Evolutionary conservation across 257 asterid species (phyloP), one percentile per base, ranked within the genome.

Genomic region (Solanum pinnatisectum): DNA sequence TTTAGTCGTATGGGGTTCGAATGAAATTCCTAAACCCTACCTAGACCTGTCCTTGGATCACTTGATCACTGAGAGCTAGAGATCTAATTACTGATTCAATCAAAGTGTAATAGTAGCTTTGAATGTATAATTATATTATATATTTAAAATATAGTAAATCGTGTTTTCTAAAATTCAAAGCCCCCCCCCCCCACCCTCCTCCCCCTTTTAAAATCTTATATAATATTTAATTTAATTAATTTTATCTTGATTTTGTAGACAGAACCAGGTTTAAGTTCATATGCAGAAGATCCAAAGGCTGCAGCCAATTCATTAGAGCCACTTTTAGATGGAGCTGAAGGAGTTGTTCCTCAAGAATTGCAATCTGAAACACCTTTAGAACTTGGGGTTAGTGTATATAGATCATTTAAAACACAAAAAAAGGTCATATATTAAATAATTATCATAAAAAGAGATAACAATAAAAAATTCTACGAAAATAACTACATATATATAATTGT

Each of bases 231-330:
- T 44, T 44, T 30, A 68, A 68, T 68, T 70, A 30, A 14, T 68
- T 70, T 70, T 14, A 70, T 30, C 22, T 70, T 70, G 5, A 30
- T 70, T 70, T 67, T 91, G 88, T 90, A 96, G 98, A 92, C 36
- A 87, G 89, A 89, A 78, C 98, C 96, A 15, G 98, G 98, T 49
- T 89, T 96, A 90, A 96, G 98, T 92, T 90, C 93, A 63, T 91
- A 92, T 87, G 95, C 95, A 33, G 89, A 87, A 27, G 93, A 96
- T 87, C 95, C 98, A 10, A 91, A 91, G 90, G 95, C 94, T 65
- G 96, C 98, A 70, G 98, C 98, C 30, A 74, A 83, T 89, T 96
- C 98, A 18, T 89, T 96, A 49, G 91, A 90, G 52, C 79, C 87
- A 27, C 94, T 96, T 90, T 92, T 95, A 84, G 89, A 92, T 73